Evolutionary conservation across 208 protist species (phyloP).

Genomic region (Leishmania tropica): DNA sequence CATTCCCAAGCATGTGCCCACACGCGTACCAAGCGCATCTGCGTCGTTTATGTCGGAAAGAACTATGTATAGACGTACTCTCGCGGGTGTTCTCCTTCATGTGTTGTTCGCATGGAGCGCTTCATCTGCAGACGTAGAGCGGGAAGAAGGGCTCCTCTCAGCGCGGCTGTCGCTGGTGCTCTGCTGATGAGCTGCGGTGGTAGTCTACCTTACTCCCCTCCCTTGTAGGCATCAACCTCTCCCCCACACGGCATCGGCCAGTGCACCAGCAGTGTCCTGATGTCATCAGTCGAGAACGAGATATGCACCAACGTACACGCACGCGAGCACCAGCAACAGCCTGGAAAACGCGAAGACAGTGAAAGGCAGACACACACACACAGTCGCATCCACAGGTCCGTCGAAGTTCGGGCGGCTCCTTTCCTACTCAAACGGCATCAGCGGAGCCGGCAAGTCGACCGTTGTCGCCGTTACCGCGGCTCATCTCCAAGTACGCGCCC

Average conservation of each 20-base stretch:
- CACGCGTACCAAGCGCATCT: not conserved
- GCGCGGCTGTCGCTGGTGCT: not conserved
- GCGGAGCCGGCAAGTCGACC: not conserved
- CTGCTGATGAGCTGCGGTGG: not conserved
- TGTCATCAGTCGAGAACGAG: not conserved
- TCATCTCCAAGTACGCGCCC: not conserved
- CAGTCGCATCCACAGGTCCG: not conserved
- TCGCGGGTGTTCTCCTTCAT: no score
- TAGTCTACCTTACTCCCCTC: not conserved
- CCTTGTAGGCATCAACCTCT: not conserved
- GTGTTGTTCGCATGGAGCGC: not conserved
- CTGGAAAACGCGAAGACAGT: not conserved
- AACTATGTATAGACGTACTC: no score
- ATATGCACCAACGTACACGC: not conserved
- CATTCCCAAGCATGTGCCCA: not conserved
- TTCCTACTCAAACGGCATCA: not conserved
- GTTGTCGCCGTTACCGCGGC: not conserved
- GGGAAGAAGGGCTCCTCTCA: not conserved
- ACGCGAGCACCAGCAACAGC: not conserved
- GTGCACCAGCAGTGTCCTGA: not conserved
- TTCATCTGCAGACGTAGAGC: not conserved
- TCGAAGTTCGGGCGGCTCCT: not conserved
- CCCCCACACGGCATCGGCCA: not conserved
- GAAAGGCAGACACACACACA: not conserved
- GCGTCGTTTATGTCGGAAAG: no score